phyloP scores from a whole-genome alignment of 176 grass and related monocot genomes.

The Rhynchospora tenuis region DNA sequence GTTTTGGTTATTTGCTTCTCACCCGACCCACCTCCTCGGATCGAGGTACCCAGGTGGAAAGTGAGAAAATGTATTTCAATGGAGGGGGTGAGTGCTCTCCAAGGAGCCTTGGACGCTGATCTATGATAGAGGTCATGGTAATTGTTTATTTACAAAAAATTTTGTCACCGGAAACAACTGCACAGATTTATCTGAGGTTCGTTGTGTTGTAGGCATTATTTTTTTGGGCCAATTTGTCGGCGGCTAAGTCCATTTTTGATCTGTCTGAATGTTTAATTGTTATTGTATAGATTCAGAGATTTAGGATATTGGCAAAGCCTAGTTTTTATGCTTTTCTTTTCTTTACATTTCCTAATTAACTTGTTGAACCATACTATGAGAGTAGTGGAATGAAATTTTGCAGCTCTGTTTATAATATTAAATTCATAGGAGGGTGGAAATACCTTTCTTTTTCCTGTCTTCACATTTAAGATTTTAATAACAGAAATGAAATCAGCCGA shows the following conservation, averaged over 20 bases:
- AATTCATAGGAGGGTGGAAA: background rate
- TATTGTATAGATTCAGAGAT: constrained; percentile 12
- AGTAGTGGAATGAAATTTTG: background rate
- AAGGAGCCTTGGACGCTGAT: constrained; percentile 76
- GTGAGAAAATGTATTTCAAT: constrained; percentile 87
- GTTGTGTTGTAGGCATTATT: constrained; percentile 10
- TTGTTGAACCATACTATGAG: background rate
- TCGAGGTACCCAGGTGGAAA: constrained; percentile 67
- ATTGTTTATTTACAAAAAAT: background rate
- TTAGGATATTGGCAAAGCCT: constrained; percentile 15
- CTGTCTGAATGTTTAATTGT: background rate
- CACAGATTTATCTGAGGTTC: constrained; percentile 7
- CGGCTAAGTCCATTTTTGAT: constrained; percentile 3
- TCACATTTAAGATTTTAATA: background rate
- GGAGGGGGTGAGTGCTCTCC: constrained; percentile 68
- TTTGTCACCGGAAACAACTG: background rate
- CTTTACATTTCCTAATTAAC: background rate
- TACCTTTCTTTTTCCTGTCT: background rate
- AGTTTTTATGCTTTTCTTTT: background rate
- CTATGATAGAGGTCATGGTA: constrained; percentile 29
- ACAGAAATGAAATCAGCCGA: background rate
- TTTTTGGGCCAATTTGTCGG: background rate
- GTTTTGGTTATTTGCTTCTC: constrained; percentile 77
- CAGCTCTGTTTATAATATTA: background rate
- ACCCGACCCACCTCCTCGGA: constrained; percentile 64